phyloP scores from a whole-genome alignment of 2,329 filamentous ascomycete genomes.

The Neofusicoccum ribis region DNA sequence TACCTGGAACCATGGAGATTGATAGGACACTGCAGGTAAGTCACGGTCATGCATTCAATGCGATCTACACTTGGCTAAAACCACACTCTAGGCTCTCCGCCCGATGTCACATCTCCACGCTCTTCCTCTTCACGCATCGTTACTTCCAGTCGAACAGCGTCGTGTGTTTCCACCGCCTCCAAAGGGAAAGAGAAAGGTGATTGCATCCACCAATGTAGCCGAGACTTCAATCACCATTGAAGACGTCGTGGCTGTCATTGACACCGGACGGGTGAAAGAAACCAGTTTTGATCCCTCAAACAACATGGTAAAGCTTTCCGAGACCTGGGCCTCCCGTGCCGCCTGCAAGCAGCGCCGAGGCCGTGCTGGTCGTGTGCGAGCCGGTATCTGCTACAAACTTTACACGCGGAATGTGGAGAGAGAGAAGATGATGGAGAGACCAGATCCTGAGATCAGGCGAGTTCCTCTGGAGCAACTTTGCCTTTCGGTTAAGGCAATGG shows the following conservation, averaged over 20 bases:
- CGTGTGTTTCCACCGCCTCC: slow-evolving; percentile 79
- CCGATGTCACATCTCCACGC: slow-evolving; percentile 65
- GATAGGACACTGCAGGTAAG: slow-evolving; percentile 67
- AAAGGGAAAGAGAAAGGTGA: slow-evolving; percentile 80
- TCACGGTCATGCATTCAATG: background rate
- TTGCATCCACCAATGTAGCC: slow-evolving; percentile 94
- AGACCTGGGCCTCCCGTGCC: slow-evolving; percentile 91
- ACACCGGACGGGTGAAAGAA: slow-evolving; percentile 93
- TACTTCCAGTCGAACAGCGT: slow-evolving; percentile 85
- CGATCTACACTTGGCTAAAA: background rate
- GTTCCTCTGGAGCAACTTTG: slow-evolving; percentile 94
- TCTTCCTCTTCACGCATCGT: slow-evolving; percentile 85
- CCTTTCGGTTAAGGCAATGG: slow-evolving; percentile 93
- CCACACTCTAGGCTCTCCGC: slow-evolving; percentile 53
- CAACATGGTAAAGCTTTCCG: slow-evolving; percentile 91
- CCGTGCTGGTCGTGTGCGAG: slow-evolving; percentile 87
- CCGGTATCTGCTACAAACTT: slow-evolving; percentile 91
- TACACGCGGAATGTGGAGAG: slow-evolving; percentile 83
- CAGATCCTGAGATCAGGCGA: slow-evolving; percentile 89
- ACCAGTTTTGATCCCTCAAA: slow-evolving; percentile 89
- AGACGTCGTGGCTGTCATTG: slow-evolving; percentile 93
- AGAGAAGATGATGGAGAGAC: slow-evolving; percentile 79
- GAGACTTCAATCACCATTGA: slow-evolving; percentile 99
- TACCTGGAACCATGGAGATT: slow-evolving; percentile 91
- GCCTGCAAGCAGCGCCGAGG: slow-evolving; percentile 93